Evolutionary conservation across 2,329 filamentous ascomycete genomes (phyloP), one percentile per base, ranked within the genome.

Genomic region (Metarhizium brunneum): DNA sequence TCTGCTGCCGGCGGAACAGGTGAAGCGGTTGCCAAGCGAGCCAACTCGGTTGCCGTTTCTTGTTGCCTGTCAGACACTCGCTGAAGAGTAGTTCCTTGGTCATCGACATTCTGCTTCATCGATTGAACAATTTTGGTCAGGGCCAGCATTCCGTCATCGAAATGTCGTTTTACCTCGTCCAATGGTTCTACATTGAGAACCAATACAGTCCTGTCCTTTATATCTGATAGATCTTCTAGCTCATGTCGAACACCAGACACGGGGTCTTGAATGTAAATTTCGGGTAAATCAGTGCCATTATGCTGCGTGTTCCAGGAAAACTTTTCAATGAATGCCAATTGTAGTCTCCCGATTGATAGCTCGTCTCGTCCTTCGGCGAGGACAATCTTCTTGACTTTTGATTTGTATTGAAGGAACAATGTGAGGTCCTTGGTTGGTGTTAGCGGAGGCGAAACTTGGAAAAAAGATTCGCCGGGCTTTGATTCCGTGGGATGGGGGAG

Each of bases 241-340:
- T 99, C 94, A 69, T 99, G 92, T 16, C 94, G 87, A n/a, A 99
- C 88, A 0, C 94, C 94, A 8, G 94, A 97, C 2, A 96, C 82
- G 0, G 92, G 87, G 68, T 99, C 94, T 69, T 99, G 94, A 16
- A 99, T 94, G 69, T 99, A 96, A 16, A 99, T 97, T 64, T 99
- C 94, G 0, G 94, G 94, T 49, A 99, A 74, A 67, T 99, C 94
- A 14, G 85, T 83, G 7, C 94, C 94, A 64, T 96, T 95, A 58
- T 90, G 87, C 63, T 97, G 92, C 1, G 92, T 96, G 64, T 96
- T 97, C 92, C 95, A 99, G 0, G 92, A 94, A 67, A 99, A 99
- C 68, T 96, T 99, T 63, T 99, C 94, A 63, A 99, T 99, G 64
- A 99, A 99, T 1, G 94, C 92, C 32, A 99, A 80, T 69, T 99